These are phyloP conservation scores for Coemansia sp. DNA, from an alignment of 192 early-diverging fungal genomes.

Conservation along the genomic window DNA sequence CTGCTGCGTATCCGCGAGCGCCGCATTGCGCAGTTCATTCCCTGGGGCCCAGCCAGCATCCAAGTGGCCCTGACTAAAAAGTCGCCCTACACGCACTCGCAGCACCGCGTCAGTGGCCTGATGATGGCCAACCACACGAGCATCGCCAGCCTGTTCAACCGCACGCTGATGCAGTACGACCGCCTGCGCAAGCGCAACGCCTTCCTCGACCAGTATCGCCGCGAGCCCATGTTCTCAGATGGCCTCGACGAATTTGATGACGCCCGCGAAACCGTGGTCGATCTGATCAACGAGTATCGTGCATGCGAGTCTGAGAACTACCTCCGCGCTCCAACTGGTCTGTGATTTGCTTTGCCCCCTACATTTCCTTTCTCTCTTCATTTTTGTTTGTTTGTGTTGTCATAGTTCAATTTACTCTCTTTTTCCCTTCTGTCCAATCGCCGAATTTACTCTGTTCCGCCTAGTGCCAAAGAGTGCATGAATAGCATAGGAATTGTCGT, in stretches of 20 bases:
- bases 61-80: constrained; percentile 96
- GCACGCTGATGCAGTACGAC: constrained; percentile 93
- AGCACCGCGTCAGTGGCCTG: constrained; percentile 93
- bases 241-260: constrained; percentile 92
- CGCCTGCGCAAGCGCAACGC: constrained; percentile 92
- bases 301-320: constrained; percentile 94
- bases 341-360: background rate
- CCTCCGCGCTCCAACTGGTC: constrained; percentile 27
- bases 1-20: constrained; percentile 94
- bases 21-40: constrained; percentile 94
- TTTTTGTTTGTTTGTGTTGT: background rate
- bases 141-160: constrained; percentile 89
- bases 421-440: background rate
- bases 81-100: constrained; percentile 89
- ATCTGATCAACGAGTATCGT: constrained; percentile 93
- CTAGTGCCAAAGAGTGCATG: background rate
- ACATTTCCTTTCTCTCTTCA: background rate
- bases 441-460: background rate
- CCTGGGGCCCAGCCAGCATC: constrained; percentile 99
- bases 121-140: constrained; percentile 99
- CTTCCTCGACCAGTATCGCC: constrained; percentile 92
- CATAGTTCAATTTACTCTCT: background rate
- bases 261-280: constrained; percentile 85
- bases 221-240: constrained; percentile 79
- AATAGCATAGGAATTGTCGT: background rate